Evolutionary conservation across 1,139 yeast species (phyloP).

Genomic region (Sugiyamaella xylanicola): DNA sequence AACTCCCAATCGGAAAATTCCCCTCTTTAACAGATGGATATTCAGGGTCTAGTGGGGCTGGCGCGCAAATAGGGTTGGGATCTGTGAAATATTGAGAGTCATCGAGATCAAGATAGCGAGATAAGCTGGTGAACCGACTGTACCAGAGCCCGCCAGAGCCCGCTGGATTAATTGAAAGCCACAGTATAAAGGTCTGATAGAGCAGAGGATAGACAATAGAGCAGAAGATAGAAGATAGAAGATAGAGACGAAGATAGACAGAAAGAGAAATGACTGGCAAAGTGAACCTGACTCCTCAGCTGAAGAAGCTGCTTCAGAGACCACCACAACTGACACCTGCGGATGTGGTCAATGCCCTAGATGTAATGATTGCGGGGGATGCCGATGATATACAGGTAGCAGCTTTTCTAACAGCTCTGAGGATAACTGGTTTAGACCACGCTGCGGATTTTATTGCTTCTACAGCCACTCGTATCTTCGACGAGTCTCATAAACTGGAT

Average conservation of each 20-base stretch:
- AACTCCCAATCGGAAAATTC: too few relatives aligned
- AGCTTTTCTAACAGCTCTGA: conserved; percentile 74
- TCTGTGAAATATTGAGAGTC: too few relatives aligned
- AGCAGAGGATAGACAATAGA: not conserved
- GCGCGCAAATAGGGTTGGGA: too few relatives aligned
- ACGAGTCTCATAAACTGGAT: conserved; percentile 42
- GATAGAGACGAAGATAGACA: not conserved
- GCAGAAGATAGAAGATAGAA: not conserved
- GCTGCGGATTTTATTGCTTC: conserved; percentile 79
- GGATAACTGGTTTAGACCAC: conserved; percentile 78
- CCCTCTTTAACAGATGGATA: too few relatives aligned
- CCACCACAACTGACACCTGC: conserved; percentile 63
- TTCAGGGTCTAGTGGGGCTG: too few relatives aligned
- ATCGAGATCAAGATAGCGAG: not conserved
- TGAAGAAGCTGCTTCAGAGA: conserved; percentile 58
- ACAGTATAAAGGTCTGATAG: too few relatives aligned
- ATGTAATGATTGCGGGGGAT: conserved; percentile 57
- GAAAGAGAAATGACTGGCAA: conserved; percentile 6
- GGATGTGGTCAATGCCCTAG: conserved; percentile 63
- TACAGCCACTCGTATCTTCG: conserved; percentile 74
- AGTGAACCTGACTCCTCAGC: conserved; percentile 55
- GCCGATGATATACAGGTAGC: conserved; percentile 74
- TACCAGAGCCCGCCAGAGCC: too few relatives aligned
- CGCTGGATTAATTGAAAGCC: too few relatives aligned
- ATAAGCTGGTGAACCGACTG: too few relatives aligned